These are phyloP conservation scores for Teratosphaeria nubilosa DNA, from an alignment of 2,329 filamentous ascomycete genomes.

Conservation along the genomic window DNA sequence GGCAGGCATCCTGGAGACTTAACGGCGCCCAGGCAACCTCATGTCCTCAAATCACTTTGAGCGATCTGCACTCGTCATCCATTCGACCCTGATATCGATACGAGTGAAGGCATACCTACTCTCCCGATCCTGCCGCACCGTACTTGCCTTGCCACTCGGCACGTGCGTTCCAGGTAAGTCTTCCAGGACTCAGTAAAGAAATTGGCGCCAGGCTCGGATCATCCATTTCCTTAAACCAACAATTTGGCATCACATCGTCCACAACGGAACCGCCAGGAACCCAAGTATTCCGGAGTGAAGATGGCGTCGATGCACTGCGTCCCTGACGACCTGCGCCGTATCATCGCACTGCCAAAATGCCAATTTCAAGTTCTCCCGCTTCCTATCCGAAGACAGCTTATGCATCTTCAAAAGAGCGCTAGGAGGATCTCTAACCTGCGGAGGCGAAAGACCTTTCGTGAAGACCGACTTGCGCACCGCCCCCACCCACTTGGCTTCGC, in stretches of 20 bases:
- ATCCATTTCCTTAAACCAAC: background rate
- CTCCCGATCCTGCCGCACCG: too few relatives aligned
- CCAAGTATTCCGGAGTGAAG: background rate
- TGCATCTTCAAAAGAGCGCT: background rate
- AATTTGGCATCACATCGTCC: background rate
- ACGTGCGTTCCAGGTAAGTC: background rate
- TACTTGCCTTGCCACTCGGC: background rate
- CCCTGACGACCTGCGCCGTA: background rate
- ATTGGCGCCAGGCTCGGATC: background rate
- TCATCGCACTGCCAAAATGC: background rate
- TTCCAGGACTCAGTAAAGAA: background rate
- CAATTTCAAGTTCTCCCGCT: background rate
- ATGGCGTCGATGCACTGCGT: background rate
- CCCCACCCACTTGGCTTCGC: slow-evolving; percentile 16
- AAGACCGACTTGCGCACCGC: slow-evolving; percentile 15
- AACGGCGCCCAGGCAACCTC: too few relatives aligned
- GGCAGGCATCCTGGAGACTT: too few relatives aligned
- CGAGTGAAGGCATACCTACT: too few relatives aligned
- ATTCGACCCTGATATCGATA: too few relatives aligned
- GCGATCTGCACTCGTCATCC: too few relatives aligned
- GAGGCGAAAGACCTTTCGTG: slow-evolving; percentile 17
- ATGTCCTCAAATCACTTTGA: too few relatives aligned
- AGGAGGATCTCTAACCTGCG: slow-evolving; percentile 7
- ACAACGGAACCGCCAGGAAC: background rate
- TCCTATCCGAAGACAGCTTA: background rate